Base-by-base conservation (phyloP, 2,329 filamentous ascomycete genomes). In the Camillea tinctor region DNA sequence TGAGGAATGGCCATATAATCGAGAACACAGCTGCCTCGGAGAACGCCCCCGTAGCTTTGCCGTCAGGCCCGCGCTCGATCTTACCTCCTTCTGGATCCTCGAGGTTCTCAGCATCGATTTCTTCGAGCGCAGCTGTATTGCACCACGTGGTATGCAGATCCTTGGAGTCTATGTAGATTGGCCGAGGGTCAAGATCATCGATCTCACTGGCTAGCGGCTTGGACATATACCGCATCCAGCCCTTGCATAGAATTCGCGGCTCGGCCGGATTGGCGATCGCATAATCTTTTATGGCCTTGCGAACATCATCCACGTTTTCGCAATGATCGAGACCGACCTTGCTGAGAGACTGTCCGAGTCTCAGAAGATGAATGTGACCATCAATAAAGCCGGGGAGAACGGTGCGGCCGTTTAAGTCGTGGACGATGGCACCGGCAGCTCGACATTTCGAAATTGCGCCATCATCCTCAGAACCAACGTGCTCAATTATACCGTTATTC, bases 81-180 rank as follows among this genome's bases (percentile, higher is more conserved):
- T 73, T 80, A 1, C 84, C 84, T 0, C 83, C 83, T 0, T 76
- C 74, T 0, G 82, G 83, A 30, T 82, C 78, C 2, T 77, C 70
- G 65, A 79, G 74, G 4, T 77, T 72, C 26, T 77, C 72, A 7
- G 84, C 71, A 2, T 73, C 74, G 71, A 86, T 75, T 68, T 86
- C 83, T 50, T 74, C 63, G 6, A 86, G 67, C 0, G 79, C 84
- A 1, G 79, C 75, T 7, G 75, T 79, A 64, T 81, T 85, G 69
- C 82, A 85, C 83, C 83, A 86, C 1, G 80, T 79, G 0, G 81
- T 83, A 66, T 86, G 83, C 63, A 86, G 71, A 57, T 85, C 83
- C 64, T 84, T 84, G 2, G 81, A 79, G 60, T 86, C 82, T 58
- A 86, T 77, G 58, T 82, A 85, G 24, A 86, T 84, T 1, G 84